Evolutionary conservation across 257 asterid genomes (phyloP), one percentile per base, ranked within the genome.

Genomic region (Buddleja alternifolia): DNA sequence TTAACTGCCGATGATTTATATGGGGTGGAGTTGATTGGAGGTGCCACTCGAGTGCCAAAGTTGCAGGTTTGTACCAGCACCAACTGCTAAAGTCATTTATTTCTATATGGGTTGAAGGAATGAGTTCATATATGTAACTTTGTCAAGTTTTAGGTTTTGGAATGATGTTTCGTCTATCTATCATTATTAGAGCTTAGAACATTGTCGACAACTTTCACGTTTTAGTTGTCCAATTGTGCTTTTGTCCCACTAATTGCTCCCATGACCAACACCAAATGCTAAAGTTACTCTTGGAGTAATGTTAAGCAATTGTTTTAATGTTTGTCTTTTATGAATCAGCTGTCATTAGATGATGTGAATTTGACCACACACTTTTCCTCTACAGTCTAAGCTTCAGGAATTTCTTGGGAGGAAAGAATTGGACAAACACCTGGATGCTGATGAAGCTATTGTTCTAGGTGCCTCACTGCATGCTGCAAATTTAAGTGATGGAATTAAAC

Each of bases 11-110:
- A 87, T 29, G 97, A 94, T 67, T 78, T 94, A 75, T 80, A 89
- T 77, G 99, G 95, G 1, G 96, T 94, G 70, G 99, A 94, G 86
- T 81, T 94, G 84, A 89, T 94, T 79, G 99, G 99, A 77, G 99
- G 99, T 79, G 93, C 97, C 82, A 94, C 99, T 36, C 88, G 99
- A 70, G 97, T 94, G 67, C 99, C 97, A 58, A 91, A 87, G 78
- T 87, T 94, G 86, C 97, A 94, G 99, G 99, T 93, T 51, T 60
- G 62, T 67, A 34, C 42, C 66, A 3, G 17, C 60, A n/a, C 74
- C 68, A 34, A 48, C 47, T 58, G 29, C 32, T 42, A 34, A 21
- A 50, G 60, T 24, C 52, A 54, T n/a, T 39, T 32, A 14, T 48
- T 50, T 29, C 40, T 44, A 34, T 53, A 6, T 47, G 37, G 64